Evolutionary conservation across 805 yeast species (phyloP).

Genomic region (Diddensiella santjacobensis): DNA sequence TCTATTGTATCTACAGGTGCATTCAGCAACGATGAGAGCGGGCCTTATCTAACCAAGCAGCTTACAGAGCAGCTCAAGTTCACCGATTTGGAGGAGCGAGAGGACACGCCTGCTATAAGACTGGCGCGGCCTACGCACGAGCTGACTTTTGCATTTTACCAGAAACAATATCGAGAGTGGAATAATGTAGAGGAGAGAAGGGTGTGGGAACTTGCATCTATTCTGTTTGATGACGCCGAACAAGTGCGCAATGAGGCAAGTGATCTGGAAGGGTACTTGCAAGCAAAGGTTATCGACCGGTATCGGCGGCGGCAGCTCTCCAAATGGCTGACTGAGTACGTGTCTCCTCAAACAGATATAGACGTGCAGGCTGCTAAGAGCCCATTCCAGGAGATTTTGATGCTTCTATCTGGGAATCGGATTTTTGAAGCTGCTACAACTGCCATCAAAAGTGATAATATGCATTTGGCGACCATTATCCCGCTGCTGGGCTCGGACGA

Average conservation of each 20-base stretch:
- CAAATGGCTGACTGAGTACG: slow-evolving; percentile 53
- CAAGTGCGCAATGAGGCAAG: slow-evolving; percentile 2
- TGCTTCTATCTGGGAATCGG: slow-evolving; percentile 45
- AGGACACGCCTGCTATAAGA: slow-evolving; percentile 7
- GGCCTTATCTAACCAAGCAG: not conserved
- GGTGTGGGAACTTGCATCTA: slow-evolving; percentile 56
- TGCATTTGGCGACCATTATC: slow-evolving; percentile 66
- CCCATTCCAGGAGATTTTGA: slow-evolving; percentile 49
- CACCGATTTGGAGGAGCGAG: slow-evolving; percentile 4
- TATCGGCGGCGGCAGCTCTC: slow-evolving; percentile 46
- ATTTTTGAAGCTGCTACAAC: slow-evolving; percentile 55
- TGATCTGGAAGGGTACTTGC: slow-evolving; percentile 19
- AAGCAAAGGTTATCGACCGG: slow-evolving; percentile 25
- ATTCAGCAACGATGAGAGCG: not conserved
- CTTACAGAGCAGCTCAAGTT: not conserved
- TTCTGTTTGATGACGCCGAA: slow-evolving; percentile 51
- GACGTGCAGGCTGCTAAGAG: slow-evolving; percentile 36
- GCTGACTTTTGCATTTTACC: slow-evolving; percentile 7
- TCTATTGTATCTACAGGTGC: not conserved
- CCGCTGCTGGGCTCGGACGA: slow-evolving; percentile 72
- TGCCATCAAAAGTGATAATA: slow-evolving; percentile 59
- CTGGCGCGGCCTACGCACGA: slow-evolving; percentile 6
- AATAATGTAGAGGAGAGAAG: slow-evolving; percentile 28
- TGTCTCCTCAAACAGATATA: slow-evolving; percentile 34
- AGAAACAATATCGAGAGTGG: not conserved